A percentile compares a stretch with the other conserved stretches of the same genome.
Evolutionary conservation across 257 asterid genomes (phyloP).

Genomic region (Solanum boliviense): DNA sequence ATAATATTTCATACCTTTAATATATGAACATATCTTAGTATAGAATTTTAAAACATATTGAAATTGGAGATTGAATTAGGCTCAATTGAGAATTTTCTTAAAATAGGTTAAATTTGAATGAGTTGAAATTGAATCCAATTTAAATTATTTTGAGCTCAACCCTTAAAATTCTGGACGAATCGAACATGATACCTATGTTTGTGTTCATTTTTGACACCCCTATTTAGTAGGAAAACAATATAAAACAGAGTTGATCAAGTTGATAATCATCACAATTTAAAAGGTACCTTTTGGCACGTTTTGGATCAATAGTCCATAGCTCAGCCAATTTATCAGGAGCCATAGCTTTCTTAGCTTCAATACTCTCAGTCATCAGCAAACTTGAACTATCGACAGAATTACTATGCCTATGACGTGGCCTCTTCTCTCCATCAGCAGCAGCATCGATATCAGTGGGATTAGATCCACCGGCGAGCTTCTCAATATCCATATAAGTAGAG

Average conservation of each 20-base stretch:
- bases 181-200: no score
- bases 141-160: no score
- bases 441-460: background rate
- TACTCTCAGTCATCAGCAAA: constrained; percentile 40
- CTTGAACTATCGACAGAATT: constrained; percentile 69
- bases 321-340: constrained; percentile 95
- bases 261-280: background rate
- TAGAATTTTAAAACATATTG: no score
- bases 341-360: constrained; percentile 97
- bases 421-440: constrained; percentile 4
- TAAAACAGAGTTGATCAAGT: background rate
- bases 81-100: no score
- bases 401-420: constrained; percentile 53
- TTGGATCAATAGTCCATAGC: constrained; percentile 91
- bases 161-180: no score
- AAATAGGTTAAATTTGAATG: no score
- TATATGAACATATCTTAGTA: no score
- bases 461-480: constrained; percentile 60
- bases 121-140: no score
- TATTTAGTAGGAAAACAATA: no score
- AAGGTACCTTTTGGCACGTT: constrained; percentile 80
- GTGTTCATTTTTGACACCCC: no score
- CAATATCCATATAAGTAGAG: constrained; percentile 86
- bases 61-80: no score
- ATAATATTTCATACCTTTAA: no score